A percentile compares a stretch with the other conserved stretches of the same genome.
These are phyloP conservation scores for Blastobotrys apis DNA, from an alignment of 1,139 yeast genomes.

Conservation along the genomic window DNA sequence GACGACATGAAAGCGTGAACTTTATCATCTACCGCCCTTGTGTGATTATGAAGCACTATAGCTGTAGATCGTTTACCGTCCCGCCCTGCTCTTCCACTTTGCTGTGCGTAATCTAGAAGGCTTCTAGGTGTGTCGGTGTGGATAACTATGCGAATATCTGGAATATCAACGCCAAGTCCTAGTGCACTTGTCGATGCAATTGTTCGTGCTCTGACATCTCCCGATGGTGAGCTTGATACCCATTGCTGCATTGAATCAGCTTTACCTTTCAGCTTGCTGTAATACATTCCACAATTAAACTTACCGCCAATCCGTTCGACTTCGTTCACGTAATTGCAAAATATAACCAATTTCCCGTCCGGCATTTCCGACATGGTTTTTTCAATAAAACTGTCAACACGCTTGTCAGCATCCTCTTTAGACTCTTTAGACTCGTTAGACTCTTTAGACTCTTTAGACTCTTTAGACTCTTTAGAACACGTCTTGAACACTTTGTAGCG, in stretches of 20 bases:
- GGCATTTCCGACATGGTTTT: not conserved
- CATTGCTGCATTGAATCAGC: not conserved
- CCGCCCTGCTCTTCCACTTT: slow-evolving; percentile 3
- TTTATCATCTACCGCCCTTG: not conserved
- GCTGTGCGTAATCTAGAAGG: slow-evolving; percentile 1
- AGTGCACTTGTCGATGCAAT: slow-evolving; percentile 1
- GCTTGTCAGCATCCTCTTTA: not conserved
- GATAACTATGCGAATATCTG: slow-evolving; percentile 3
- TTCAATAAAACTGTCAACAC: not conserved
- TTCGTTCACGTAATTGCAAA: not conserved
- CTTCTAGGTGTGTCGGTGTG: not conserved
- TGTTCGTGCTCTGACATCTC: not conserved
- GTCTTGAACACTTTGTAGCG: not conserved
- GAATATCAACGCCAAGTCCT: slow-evolving; percentile 4
- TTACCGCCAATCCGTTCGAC: not conserved
- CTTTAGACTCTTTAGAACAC: not conserved
- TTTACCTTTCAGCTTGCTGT: not conserved
- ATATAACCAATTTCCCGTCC: not conserved
- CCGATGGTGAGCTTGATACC: not conserved
- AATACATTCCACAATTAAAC: not conserved
- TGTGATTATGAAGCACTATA: not conserved
- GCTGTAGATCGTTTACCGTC: not conserved
- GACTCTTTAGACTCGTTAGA: not conserved
- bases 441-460: not conserved
- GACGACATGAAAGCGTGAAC: not conserved